Conservation (phyloP, 805 yeast species). For the Candida boleticola region DNA sequence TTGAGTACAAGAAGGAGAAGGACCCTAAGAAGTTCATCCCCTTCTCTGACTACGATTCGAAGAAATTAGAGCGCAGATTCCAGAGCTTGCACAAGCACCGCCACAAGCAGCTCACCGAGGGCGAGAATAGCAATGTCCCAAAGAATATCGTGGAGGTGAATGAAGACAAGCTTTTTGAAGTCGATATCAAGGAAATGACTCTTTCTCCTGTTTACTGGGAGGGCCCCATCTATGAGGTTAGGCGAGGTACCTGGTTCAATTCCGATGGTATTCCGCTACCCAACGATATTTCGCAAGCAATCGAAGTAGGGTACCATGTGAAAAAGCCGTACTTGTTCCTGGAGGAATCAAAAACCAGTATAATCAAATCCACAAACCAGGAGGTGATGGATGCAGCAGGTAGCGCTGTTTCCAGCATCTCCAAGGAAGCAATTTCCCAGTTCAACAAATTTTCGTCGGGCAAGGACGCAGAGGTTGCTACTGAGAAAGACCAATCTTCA, state of each 20-base stretch:
- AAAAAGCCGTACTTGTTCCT: conserved; percentile 34
- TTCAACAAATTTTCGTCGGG: conserved; percentile 14
- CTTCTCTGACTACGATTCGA: conserved; percentile 63
- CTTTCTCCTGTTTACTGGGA: conserved; percentile 81
- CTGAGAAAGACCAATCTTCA: too few species aligned
- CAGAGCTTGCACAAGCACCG: conserved; percentile 18
- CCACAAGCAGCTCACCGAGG: conserved; percentile 3
- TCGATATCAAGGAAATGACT: conserved; percentile 53
- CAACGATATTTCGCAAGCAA: conserved; percentile 45
- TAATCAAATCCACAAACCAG: not conserved
- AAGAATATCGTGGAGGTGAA: conserved; percentile 53
- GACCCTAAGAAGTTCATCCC: conserved; percentile 62
- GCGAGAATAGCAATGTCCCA: conserved; percentile 3
- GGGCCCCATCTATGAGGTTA: conserved; percentile 79
- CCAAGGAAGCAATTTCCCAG: conserved; percentile 15
- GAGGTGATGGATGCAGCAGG: not conserved
- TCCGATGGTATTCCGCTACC: conserved; percentile 55
- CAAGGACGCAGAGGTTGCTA: not conserved
- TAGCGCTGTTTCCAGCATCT: not conserved
- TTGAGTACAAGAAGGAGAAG: conserved; percentile 47
- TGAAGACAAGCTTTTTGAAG: conserved; percentile 78
- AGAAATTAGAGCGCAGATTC: conserved; percentile 54
- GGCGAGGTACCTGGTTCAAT: conserved; percentile 84
- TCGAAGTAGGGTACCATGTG: conserved; percentile 55
- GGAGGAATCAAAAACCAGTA: conserved; percentile 6